Evolutionary conservation across 192 early-diverging fungal genomes (phyloP).

Genomic region (Coemansia javaensis): DNA sequence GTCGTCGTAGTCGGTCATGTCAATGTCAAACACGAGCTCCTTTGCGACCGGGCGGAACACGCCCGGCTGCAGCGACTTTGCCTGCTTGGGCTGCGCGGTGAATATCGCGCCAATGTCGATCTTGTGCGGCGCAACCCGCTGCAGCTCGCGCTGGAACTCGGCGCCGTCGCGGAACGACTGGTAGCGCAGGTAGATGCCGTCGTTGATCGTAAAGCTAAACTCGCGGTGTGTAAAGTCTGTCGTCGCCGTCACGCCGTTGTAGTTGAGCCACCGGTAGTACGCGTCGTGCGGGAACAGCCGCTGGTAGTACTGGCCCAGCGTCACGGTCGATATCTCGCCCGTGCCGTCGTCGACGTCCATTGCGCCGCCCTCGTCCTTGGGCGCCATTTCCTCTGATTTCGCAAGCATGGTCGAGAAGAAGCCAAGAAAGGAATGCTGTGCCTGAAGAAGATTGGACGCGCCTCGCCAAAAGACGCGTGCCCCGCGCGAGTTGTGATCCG

Average conservation of each 20-base stretch:
- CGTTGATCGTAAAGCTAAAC: slow-evolving; percentile 81
- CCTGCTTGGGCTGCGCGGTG: slow-evolving; percentile 76
- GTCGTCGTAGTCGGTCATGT: slow-evolving; percentile 99
- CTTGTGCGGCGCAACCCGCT: slow-evolving; percentile 75
- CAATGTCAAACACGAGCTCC: slow-evolving; percentile 98
- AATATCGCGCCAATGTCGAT: slow-evolving; percentile 98
- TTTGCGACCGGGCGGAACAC: slow-evolving; percentile 75
- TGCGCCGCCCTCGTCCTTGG: slow-evolving; percentile 1
- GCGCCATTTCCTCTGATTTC: no score
- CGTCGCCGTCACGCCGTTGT: slow-evolving; percentile 53
- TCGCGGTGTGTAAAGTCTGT: slow-evolving; percentile 82
- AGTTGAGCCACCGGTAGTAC: slow-evolving; percentile 82
- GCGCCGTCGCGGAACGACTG: slow-evolving; percentile 71
- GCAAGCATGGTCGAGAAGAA: no score
- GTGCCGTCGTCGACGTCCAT: slow-evolving; percentile 24
- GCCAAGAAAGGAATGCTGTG: not conserved
- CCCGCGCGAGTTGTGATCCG: no score
- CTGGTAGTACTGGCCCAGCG: slow-evolving; percentile 74
- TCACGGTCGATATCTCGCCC: slow-evolving; percentile 34
- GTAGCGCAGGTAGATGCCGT: slow-evolving; percentile 84
- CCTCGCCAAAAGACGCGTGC: no score
- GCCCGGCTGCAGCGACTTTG: slow-evolving; percentile 64
- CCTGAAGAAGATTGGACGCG: not conserved
- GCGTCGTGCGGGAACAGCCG: slow-evolving; percentile 78
- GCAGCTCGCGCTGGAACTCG: slow-evolving; percentile 72